Evolutionary conservation across 495 filamentous ascomycete genomes (phyloP), one percentile per base, ranked within the genome.

Genomic region (Tuber melanosporum): DNA sequence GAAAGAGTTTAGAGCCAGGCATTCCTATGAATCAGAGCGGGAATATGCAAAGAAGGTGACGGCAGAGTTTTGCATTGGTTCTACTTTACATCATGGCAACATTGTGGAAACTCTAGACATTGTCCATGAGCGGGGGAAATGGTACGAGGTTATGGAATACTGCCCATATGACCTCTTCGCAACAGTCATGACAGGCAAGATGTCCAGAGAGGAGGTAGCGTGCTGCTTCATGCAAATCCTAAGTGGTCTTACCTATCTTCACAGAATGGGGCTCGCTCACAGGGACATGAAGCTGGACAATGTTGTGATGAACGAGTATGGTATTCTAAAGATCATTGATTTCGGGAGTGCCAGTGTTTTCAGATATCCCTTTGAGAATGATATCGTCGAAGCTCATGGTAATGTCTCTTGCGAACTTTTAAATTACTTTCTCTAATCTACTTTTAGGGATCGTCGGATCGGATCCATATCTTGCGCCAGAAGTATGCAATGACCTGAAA

Each of bases 291-390:
- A 99, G 84, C 85, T 99, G 81, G 95, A 99, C 85, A 99, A 99
- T 80, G 95, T 99, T 22, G 95, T 99, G 71, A 94, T 99, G 71
- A 98, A 94, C 80, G 92, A 97, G 81, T 89, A 91, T 79, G 95
- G 95, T n/a, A 98, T 99, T 78, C 97, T 99, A 92, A 99, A 99
- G 86, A 92, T 99, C 72, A 99, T 99, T 78, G 95, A 99, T 84
- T 99, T 99, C 86, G 95, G 95, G 74, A 98, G 95, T 85, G 94
- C 95, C 6, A 94, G 94, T 75, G 94, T 99, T 71, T 99, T 95
- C 86, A 89, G 91, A 77, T 99, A 99, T 87, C 95, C 95, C 3
- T 99, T 99, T 83, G 95, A 99, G 85, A 93, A 91, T 73, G 93
- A 94, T 79, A 91, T 95, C 72, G 94, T 97, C 36, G 87, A 89